Conservation (phyloP, 306 rosid genomes). For the Echinosophora koreensis region DNA sequence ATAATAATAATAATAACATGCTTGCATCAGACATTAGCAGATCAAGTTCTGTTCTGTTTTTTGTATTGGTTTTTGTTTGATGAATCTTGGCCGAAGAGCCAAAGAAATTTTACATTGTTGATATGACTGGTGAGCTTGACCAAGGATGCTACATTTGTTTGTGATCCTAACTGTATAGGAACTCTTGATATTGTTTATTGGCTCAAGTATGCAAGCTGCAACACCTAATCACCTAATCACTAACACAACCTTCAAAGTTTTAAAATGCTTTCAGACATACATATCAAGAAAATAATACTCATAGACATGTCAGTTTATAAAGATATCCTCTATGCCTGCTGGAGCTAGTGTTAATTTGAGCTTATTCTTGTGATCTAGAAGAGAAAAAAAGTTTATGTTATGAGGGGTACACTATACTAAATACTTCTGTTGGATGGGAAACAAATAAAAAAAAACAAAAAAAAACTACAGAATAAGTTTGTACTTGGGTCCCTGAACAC, state of each 20-base stretch:
- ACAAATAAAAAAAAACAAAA: background rate
- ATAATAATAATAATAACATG: background rate
- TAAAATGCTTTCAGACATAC: background rate
- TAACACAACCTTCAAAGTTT: background rate
- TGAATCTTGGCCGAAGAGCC: background rate
- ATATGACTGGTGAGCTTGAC: background rate
- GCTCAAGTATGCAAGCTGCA: slow-evolving; percentile 3
- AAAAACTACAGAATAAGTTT: background rate
- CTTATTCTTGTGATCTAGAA: background rate
- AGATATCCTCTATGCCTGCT: background rate
- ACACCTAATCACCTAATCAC: background rate
- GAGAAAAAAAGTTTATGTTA: background rate
- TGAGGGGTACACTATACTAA: background rate
- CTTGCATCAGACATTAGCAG: background rate
- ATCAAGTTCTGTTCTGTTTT: background rate
- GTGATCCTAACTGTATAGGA: background rate
- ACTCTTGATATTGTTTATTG: background rate
- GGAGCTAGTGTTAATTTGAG: background rate
- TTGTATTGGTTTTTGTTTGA: background rate
- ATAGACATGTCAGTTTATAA: background rate
- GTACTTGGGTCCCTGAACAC: too few relatives aligned
- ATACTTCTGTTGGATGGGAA: slow-evolving; percentile 4
- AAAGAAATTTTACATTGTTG: background rate
- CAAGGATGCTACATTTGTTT: background rate
- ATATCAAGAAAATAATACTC: background rate